Evolutionary conservation across 2,329 filamentous ascomycete species (phyloP), one percentile per base, ranked within the genome.

Genomic region (Escovopsis sp.): DNA sequence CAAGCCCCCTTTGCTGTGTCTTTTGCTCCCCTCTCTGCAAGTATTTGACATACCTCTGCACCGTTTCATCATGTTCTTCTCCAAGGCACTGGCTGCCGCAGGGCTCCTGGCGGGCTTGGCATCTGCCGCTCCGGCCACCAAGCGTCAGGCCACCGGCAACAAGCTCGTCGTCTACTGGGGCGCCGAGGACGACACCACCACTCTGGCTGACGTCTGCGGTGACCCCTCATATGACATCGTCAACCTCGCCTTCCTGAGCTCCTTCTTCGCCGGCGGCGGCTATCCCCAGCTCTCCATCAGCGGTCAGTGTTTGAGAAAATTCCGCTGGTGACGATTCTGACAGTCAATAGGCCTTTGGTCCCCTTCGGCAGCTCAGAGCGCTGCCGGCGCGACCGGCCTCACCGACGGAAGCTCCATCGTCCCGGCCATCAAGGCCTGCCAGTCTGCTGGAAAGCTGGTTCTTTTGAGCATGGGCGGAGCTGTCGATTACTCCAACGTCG

Each of bases 391-490:
- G 25, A 45, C 41, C 4, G 37, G 33, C 12, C 41, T 46, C 33
- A 38, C 45, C 31, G 44, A 46, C 23, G 44, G 44, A 31, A 23
- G 34, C 11, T 34, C 37, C n/a, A 29, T 46, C 19, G 38, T 45
- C 25, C 27, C 40, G 9, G 41, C 43, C 39, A 69, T 70, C 43
- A 50, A 58, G 39, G 49, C 63, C 13, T 85, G 79, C 54, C 79
- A 84, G 51, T 44, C 55, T 8, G 60, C 71, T 42, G 68, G 68
- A 41, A 85, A 83, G 55, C 79, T 75, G 1, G 75, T 84, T 44
- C 54, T 83, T 25, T 63, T 84, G 9, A 81, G 76, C 7, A 62
- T 85, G 35, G 79, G 79, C 17, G 79, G 79, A 26, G 71, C 71
- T 3, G 73, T 70, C 2, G 79, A 79, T 51, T 72, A 62, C 25